Conservation (phyloP, 1,284 basidiomycete genomes). For the Amylostereum areolatum region DNA sequence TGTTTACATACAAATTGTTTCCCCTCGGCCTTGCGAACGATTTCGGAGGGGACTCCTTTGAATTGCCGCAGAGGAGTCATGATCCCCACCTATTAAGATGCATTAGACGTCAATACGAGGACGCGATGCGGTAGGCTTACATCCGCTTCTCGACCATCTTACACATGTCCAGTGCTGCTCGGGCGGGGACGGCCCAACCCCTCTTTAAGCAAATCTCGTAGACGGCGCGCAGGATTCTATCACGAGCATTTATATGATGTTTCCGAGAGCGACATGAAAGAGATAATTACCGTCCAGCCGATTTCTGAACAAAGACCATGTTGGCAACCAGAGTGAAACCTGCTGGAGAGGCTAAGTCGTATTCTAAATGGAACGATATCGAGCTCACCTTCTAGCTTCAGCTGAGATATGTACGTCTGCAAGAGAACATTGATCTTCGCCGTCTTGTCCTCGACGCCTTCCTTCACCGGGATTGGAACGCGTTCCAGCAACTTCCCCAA, state of each 20-base stretch:
- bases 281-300: constrained; percentile 86
- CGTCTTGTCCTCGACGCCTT: constrained; percentile 91
- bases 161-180: constrained; percentile 89
- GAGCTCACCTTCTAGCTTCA: constrained; percentile 87
- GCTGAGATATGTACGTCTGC: constrained; percentile 92
- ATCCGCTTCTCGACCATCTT: constrained; percentile 95
- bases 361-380: no score
- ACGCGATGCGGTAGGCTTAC: no score
- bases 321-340: constrained; percentile 94
- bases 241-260: no score
- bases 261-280: no score
- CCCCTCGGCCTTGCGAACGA: constrained; percentile 89
- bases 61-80: neutral
- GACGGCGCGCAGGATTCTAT: constrained; percentile 89
- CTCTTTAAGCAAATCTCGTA: constrained; percentile 98
- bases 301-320: constrained; percentile 96
- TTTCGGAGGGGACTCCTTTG: constrained; percentile 60
- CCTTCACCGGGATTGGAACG: constrained; percentile 97
- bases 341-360: no score
- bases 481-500: constrained; percentile 90
- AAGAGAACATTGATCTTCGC: constrained; percentile 97
- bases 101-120: no score
- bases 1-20: constrained; percentile 82
- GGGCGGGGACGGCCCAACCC: constrained; percentile 95
- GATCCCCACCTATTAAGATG: constrained; percentile 14